phyloP scores from a whole-genome alignment of 176 grass and related monocot genomes.

The Cocos nucifera region DNA sequence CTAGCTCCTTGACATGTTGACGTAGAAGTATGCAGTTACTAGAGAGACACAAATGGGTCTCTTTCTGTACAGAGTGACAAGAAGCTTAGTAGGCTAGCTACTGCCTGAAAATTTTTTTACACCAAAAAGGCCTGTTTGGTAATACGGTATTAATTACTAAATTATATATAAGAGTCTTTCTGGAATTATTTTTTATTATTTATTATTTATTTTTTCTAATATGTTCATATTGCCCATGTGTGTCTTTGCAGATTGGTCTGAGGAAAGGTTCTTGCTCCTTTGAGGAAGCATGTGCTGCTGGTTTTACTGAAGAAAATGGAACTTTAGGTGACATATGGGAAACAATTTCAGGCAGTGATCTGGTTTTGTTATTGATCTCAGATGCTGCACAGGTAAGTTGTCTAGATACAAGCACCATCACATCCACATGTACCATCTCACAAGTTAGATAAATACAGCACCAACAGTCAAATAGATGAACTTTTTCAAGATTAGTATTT shows the following conservation, averaged over 20 bases:
- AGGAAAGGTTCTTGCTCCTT: slow-evolving; percentile 80
- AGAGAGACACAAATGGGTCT: too few relatives aligned
- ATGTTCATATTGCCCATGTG: slow-evolving; percentile 1
- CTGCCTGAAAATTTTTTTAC: too few relatives aligned
- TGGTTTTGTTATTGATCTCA: slow-evolving; percentile 20
- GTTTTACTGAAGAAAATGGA: slow-evolving; percentile 80
- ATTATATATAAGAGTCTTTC: background rate
- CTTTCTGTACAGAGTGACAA: too few relatives aligned
- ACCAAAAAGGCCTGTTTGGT: too few relatives aligned
- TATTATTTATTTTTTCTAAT: background rate
- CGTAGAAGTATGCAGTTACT: too few relatives aligned
- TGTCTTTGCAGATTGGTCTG: slow-evolving; percentile 63
- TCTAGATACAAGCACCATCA: background rate
- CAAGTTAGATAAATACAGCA: background rate
- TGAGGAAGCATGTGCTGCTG: slow-evolving; percentile 64
- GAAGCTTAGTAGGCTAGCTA: too few relatives aligned
- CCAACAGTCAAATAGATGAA: background rate
- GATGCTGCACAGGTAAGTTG: slow-evolving; percentile 20
- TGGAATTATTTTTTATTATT: background rate
- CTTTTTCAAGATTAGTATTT: too few relatives aligned
- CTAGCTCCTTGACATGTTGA: too few relatives aligned
- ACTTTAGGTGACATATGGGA: slow-evolving; percentile 37
- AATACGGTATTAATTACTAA: too few relatives aligned
- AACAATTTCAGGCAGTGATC: slow-evolving; percentile 11
- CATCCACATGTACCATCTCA: background rate